A percentile compares a stretch with the other conserved stretches of the same genome.
Conservation (phyloP, 805 yeast genomes). For the Candida ortonii region DNA sequence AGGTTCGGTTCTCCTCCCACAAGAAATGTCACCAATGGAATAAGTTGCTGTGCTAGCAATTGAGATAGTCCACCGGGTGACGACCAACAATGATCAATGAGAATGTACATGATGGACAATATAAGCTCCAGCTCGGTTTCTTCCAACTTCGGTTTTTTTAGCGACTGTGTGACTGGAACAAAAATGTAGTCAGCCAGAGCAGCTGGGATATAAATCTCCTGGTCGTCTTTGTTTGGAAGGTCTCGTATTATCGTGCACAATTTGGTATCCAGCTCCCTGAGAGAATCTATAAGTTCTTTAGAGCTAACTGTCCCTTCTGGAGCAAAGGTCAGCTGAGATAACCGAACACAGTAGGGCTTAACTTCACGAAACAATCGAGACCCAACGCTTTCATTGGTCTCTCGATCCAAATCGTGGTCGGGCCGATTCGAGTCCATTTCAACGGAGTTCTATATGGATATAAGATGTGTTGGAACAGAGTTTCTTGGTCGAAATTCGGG, state of each 20-base stretch:
- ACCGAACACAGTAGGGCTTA: constrained; percentile 41
- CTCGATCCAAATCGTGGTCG: too few species aligned
- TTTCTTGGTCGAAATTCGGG: too few species aligned
- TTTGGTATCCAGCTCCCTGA: constrained; percentile 33
- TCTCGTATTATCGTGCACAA: constrained; percentile 10
- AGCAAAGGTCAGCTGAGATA: constrained; percentile 44
- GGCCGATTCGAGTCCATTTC: too few species aligned
- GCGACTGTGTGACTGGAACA: constrained; percentile 54
- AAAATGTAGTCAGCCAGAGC: constrained; percentile 60
- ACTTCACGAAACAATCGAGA: constrained; percentile 26
- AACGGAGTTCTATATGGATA: too few species aligned
- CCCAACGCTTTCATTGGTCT: too few species aligned
- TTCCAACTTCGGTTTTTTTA: constrained; percentile 45
- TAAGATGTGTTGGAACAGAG: too few species aligned
- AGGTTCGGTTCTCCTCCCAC: constrained; percentile 45
- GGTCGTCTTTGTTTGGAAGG: background rate
- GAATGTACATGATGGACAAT: constrained; percentile 40
- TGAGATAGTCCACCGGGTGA: constrained; percentile 34
- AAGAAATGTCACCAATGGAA: constrained; percentile 45
- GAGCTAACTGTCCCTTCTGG: constrained; percentile 36
- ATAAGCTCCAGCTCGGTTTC: constrained; percentile 45
- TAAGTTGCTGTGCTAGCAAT: constrained; percentile 41
- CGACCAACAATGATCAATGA: constrained; percentile 51
- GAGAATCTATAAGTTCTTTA: constrained; percentile 28
- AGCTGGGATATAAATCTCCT: constrained; percentile 27